Evolutionary conservation across 2,329 filamentous ascomycete species (phyloP).

Genomic region (Botrytis galanthina): DNA sequence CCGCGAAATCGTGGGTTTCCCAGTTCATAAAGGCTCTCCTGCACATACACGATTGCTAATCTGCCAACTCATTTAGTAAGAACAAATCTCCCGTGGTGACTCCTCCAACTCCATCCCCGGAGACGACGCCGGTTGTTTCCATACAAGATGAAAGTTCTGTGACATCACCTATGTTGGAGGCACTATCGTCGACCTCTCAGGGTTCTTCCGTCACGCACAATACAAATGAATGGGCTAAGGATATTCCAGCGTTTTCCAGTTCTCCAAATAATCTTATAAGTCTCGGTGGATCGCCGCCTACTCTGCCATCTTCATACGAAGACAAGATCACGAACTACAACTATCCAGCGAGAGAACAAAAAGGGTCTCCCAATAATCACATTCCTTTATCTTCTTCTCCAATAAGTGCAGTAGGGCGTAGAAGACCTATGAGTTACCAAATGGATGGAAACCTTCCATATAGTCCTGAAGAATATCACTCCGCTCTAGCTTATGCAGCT

Average conservation of each 20-base stretch:
- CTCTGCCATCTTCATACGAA: conserved; percentile 38
- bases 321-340: conserved; percentile 33
- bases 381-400: conserved; percentile 38
- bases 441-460: conserved; percentile 33
- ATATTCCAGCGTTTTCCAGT: conserved; percentile 43
- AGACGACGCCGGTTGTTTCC: conserved; percentile 31
- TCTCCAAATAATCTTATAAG: conserved; percentile 44
- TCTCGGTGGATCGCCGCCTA: conserved; percentile 46
- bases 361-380: conserved; percentile 29
- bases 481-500: conserved; percentile 43
- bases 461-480: conserved; percentile 49
- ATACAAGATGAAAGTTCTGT: conserved; percentile 29
- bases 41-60: conserved; percentile 12
- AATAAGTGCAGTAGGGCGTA: conserved; percentile 39
- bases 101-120: conserved; percentile 30
- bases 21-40: neutral
- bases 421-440: conserved; percentile 55
- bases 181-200: conserved; percentile 35
- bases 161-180: conserved; percentile 36
- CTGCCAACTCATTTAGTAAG: conserved; percentile 15
- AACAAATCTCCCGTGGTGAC: conserved; percentile 17
- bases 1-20: conserved; percentile 36
- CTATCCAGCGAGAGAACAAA: conserved; percentile 37
- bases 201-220: conserved; percentile 33
- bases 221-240: conserved; percentile 47